Conservation (phyloP, 1,284 basidiomycete species). For the Boletus semigastroideus region DNA sequence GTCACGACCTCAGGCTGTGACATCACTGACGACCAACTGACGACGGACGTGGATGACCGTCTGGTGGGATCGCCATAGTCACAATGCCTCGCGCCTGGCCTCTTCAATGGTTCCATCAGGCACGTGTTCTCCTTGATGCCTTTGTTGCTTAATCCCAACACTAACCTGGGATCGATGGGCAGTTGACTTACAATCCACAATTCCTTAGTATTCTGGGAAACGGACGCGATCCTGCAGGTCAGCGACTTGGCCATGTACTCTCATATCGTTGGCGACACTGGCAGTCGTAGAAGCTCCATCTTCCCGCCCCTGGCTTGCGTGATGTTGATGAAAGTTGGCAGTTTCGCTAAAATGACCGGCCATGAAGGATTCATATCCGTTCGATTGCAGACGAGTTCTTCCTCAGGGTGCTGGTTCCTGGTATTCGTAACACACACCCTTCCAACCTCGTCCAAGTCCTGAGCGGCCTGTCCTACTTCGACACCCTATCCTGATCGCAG, state of each 20-base stretch:
- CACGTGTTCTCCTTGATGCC: neutral
- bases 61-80: neutral
- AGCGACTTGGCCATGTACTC: conserved; percentile 8
- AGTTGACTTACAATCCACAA: too few species aligned
- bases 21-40: neutral
- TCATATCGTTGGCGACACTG: conserved; percentile 55
- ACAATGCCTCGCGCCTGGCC: neutral
- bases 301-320: neutral
- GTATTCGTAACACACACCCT: neutral
- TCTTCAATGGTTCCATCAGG: neutral
- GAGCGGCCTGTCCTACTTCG: neutral
- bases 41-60: too few species aligned
- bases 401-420: conserved; percentile 49
- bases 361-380: neutral
- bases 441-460: neutral
- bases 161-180: too few species aligned
- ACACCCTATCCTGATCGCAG: too few species aligned
- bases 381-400: conserved; percentile 53
- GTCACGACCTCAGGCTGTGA: neutral
- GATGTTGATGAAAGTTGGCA: neutral
- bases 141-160: neutral
- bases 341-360: neutral
- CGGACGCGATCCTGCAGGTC: conserved; percentile 56
- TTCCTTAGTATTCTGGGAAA: conserved; percentile 51
- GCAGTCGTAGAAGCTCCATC: neutral